Base-by-base conservation (phyloP, 345 rosid species). In the Pistacia atlantica region DNA sequence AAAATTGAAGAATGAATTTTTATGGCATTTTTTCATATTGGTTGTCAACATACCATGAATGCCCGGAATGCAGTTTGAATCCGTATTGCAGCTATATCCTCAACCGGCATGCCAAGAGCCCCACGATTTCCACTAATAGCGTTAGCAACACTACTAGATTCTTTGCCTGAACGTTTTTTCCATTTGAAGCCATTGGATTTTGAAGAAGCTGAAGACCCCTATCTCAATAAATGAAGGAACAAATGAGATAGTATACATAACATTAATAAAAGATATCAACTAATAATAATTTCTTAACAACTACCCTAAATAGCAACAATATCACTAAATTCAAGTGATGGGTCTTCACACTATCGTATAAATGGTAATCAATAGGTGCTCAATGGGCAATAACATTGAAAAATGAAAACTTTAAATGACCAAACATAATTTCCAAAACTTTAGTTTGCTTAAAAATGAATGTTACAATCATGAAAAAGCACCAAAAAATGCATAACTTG, bases 31-130 rank as follows among this genome's bases (percentile, higher is more conserved):
- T 10, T 9, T 12, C 13, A 55, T 7, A 42, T 56, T 58, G 20
- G 68, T 37, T 67, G 4, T 58, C 63, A 64, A 73, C 79, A 45
- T 76, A 93, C 99, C 90, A 75, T 79, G 76, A 90, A 90, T 64
- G 97, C 97, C 78, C 91, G 83, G 72, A 92, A 90, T 78, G 95
- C 98, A 62, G 89, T 77, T 81, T 92, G 97, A 81, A 90, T 89
- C 80, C 86, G 77, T 58, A 80, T 84, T 46, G 95, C 97, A 25
- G 97, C 93, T 81, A 87, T 82, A 72, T 89, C 94, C 75, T 89
- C 89, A 58, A 72, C 76, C 17, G 84, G 85, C 73, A 80, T 37
- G 69, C 83, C 84, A 57, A 77, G 86, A 74, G 83, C 57, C 49
- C 60, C 68, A n/a, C 65, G 45, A 67, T 65, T 78, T 45, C 73